Percentiles rank a stretch among this genome's conserved stretches.
Conservation (phyloP, 495 filamentous ascomycete genomes). For the Xylaria telfairii region DNA sequence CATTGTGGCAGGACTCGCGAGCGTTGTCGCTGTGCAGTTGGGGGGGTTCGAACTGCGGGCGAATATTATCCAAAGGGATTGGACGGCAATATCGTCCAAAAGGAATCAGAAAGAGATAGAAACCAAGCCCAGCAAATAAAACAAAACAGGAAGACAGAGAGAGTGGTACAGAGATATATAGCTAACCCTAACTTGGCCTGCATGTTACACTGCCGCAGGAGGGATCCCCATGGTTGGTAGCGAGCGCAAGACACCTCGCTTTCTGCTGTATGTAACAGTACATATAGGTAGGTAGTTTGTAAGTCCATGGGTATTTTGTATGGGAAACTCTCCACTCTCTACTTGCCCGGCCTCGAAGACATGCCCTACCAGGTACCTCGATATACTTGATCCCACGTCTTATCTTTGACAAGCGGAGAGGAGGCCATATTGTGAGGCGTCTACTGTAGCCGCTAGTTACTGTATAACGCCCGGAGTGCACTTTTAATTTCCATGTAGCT, state of each 20-base stretch:
- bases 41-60: background rate
- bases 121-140: background rate
- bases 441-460: background rate
- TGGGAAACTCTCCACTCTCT: constrained; percentile 1
- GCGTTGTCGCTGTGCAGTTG: background rate
- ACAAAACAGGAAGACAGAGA: background rate
- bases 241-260: constrained; percentile 6
- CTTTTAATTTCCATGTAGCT: background rate
- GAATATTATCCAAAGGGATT: background rate
- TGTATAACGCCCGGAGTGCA: no score
- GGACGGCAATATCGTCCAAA: background rate
- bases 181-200: background rate
- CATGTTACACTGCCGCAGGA: background rate
- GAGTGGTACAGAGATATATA: background rate
- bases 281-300: no score
- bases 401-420: constrained; percentile 1
- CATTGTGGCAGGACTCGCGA: constrained; percentile 10
- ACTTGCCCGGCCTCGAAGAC: background rate
- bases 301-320: background rate
- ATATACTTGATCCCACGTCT: constrained; percentile 5
- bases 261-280: no score
- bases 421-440: constrained; percentile 7
- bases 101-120: background rate
- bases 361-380: background rate
- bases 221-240: background rate